phyloP scores from a whole-genome alignment of 495 filamentous ascomycete species.

The Hypoxylon intermedium region DNA sequence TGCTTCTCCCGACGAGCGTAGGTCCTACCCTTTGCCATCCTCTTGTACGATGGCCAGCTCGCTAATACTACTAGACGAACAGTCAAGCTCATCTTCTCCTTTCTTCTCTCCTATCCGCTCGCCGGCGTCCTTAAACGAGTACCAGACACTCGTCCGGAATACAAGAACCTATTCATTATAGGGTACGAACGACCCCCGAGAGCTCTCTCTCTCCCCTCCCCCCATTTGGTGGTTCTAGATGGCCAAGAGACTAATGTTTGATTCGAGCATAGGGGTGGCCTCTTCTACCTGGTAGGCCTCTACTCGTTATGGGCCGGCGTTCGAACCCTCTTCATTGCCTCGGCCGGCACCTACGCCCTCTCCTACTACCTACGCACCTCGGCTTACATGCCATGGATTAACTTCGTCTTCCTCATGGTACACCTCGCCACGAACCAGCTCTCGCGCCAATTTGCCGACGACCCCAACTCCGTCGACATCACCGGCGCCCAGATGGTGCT shows the following conservation, averaged over 20 bases:
- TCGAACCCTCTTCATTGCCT: slow-evolving; percentile 77
- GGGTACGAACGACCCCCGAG: slow-evolving; percentile 52
- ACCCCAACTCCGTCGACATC: slow-evolving; percentile 76
- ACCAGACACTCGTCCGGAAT: slow-evolving; percentile 81
- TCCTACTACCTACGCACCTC: slow-evolving; percentile 78
- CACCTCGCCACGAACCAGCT: slow-evolving; percentile 94
- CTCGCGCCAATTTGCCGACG: slow-evolving; percentile 72
- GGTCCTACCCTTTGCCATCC: slow-evolving; percentile 10
- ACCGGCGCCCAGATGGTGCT: slow-evolving; percentile 98
- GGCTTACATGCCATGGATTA: slow-evolving; percentile 98
- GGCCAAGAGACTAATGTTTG: slow-evolving; percentile 15
- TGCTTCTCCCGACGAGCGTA: slow-evolving; percentile 87
- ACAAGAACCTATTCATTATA: slow-evolving; percentile 91
- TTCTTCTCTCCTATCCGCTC: slow-evolving; percentile 92
- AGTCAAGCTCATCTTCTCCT: slow-evolving; percentile 94
- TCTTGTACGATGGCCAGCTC: slow-evolving; percentile 19
- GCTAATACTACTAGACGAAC: slow-evolving; percentile 10
- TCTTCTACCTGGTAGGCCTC: slow-evolving; percentile 94
- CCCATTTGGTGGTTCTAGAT: neutral
- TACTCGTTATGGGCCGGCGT: slow-evolving; percentile 93
- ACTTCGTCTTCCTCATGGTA: slow-evolving; percentile 91
- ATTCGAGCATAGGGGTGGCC: slow-evolving; percentile 33
- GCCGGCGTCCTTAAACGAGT: slow-evolving; percentile 89
- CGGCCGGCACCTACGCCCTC: slow-evolving; percentile 81
- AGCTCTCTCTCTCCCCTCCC: neutral